Conservation (phyloP, 768 basidiomycete species). For the Amanita molliuscula region DNA sequence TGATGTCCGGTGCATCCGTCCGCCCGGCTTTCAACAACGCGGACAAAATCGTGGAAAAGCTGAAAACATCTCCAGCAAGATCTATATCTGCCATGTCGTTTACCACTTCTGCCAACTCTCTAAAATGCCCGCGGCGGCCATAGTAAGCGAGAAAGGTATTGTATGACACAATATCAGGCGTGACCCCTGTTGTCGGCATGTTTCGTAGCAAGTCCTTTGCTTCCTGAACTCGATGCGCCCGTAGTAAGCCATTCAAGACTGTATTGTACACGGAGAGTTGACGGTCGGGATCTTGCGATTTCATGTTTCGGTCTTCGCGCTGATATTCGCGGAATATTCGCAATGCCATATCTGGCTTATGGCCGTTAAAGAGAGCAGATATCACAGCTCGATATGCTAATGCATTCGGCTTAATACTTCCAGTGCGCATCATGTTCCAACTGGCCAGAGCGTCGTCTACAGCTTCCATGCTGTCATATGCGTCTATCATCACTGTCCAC, state of each 20-base stretch:
- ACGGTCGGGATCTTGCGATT: conserved; percentile 12
- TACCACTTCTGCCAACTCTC: conserved; percentile 46
- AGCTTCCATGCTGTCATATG: conserved; percentile 42
- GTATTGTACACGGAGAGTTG: conserved; percentile 56
- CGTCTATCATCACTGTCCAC: conserved; percentile 68
- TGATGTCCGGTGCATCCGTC: conserved; percentile 51
- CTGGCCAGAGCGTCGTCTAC: conserved; percentile 42
- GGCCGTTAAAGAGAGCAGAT: conserved; percentile 43
- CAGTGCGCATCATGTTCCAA: conserved; percentile 56
- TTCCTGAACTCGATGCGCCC: conserved; percentile 24
- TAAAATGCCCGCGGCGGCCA: conserved; percentile 51
- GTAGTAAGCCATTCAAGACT: conserved; percentile 60
- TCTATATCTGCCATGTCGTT: conserved; percentile 41
- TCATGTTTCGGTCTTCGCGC: conserved; percentile 17
- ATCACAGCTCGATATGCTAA: conserved; percentile 65
- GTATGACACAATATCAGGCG: conserved; percentile 65
- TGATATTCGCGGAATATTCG: conserved; percentile 42
- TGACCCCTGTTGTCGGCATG: conserved; percentile 42
- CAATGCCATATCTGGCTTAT: conserved; percentile 40
- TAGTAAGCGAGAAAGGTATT: conserved; percentile 74
- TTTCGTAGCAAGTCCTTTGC: conserved; percentile 30
- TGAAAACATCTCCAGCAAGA: conserved; percentile 69
- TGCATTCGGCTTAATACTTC: conserved; percentile 47
- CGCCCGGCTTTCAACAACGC: conserved; percentile 63
- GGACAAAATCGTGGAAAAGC: conserved; percentile 78